These are phyloP conservation scores for Cucurbita argyrosperma DNA, from an alignment of 306 rosid genomes.

Conservation along the genomic window DNA sequence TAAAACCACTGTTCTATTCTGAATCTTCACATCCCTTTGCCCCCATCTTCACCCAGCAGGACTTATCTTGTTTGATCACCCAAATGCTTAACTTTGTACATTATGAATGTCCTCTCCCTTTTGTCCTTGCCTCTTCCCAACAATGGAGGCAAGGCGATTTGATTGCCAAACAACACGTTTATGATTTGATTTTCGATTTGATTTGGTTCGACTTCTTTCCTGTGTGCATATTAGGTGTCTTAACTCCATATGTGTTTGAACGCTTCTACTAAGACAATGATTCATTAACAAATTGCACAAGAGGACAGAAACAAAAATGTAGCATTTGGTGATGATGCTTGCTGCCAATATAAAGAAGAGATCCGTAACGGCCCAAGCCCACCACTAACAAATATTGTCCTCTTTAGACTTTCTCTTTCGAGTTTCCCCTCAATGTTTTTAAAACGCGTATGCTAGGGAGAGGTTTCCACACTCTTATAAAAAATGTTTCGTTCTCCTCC, in stretches of 20 bases:
- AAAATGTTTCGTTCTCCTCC: too few species aligned
- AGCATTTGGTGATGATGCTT: not conserved
- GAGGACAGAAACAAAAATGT: not conserved
- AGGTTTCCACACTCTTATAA: too few species aligned
- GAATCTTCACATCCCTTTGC: not conserved
- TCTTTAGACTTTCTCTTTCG: too few species aligned
- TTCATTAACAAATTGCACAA: not conserved
- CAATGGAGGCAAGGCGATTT: not conserved
- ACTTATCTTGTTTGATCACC: slow-evolving; percentile 1
- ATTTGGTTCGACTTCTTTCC: not conserved
- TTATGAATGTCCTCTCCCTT: slow-evolving; percentile 7
- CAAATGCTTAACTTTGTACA: slow-evolving; percentile 2
- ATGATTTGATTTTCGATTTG: not conserved
- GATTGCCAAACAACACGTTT: not conserved
- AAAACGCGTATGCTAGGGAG: too few species aligned
- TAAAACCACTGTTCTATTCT: not conserved
- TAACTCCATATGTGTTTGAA: not conserved
- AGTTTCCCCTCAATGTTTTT: too few species aligned
- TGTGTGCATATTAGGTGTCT: not conserved
- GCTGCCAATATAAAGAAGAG: not conserved
- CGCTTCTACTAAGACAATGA: not conserved
- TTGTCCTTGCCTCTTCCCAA: not conserved
- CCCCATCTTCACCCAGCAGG: not conserved
- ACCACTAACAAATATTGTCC: too few species aligned
- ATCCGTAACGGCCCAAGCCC: not conserved